phyloP scores from a whole-genome alignment of 495 filamentous ascomycete species.

The Penicillium daleae region DNA sequence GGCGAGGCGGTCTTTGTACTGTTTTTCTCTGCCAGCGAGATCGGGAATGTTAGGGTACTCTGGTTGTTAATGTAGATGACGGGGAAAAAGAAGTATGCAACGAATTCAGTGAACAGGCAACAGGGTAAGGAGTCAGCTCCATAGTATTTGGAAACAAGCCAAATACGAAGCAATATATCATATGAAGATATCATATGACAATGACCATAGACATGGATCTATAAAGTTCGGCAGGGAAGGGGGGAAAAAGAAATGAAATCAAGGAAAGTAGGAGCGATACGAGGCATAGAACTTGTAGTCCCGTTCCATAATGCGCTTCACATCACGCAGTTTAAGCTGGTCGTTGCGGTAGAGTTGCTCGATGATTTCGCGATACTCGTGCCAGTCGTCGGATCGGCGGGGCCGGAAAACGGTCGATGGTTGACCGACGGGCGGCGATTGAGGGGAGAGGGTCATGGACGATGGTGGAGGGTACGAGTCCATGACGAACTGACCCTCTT shows the following conservation, averaged over 20 bases:
- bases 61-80: not conserved
- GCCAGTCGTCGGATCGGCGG: conserved; percentile 50
- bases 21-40: conserved; percentile 43
- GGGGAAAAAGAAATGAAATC: conserved; percentile 11
- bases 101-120: not conserved
- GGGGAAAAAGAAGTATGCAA: not conserved
- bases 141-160: not conserved
- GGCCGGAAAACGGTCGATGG: conserved; percentile 37
- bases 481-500: conserved; percentile 18
- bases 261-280: conserved; percentile 34
- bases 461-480: conserved; percentile 18
- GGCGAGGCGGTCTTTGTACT: conserved; percentile 51
- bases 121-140: not conserved
- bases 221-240: conserved; percentile 1
- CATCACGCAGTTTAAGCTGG: conserved; percentile 48
- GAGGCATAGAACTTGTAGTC: conserved; percentile 48
- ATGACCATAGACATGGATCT: not conserved
- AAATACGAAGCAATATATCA: not conserved
- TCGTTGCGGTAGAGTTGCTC: conserved; percentile 48
- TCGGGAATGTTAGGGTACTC: not conserved
- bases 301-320: conserved; percentile 48
- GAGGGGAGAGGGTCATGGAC: conserved; percentile 26
- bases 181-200: conserved; percentile 2
- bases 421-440: conserved; percentile 24
- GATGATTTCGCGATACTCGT: conserved; percentile 44